A percentile compares a stretch with the other conserved stretches of the same genome.
Evolutionary conservation across 2,329 filamentous ascomycete species (phyloP).

Genomic region (Epichloe gansuensis): DNA sequence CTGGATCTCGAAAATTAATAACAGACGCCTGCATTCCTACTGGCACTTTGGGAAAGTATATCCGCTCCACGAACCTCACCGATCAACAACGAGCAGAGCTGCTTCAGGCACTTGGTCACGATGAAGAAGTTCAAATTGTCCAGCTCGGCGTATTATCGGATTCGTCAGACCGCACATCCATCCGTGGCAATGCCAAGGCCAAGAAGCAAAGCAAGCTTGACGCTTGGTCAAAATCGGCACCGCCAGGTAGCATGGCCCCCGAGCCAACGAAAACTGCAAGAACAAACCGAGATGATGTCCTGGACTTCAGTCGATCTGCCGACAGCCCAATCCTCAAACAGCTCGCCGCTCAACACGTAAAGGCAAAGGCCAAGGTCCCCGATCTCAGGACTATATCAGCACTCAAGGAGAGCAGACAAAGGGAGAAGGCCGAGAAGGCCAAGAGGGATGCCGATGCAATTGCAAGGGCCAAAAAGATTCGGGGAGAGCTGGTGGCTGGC

Average conservation of each 20-base stretch:
- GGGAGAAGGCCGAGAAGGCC: constrained; percentile 61
- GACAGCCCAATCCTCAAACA: constrained; percentile 35
- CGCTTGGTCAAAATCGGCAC: constrained; percentile 43
- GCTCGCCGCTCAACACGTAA: constrained; percentile 26
- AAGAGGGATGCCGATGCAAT: constrained; percentile 60
- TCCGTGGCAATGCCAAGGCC: constrained; percentile 19
- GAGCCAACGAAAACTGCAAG: constrained; percentile 15
- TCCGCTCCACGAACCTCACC: constrained; percentile 65
- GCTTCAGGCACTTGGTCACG: constrained; percentile 46
- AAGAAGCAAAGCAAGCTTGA: constrained; percentile 51
- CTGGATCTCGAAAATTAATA: constrained; percentile 46
- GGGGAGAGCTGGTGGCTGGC: constrained; percentile 33
- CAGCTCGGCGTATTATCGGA: constrained; percentile 23
- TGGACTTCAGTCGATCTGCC: constrained; percentile 32
- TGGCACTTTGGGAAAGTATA: constrained; percentile 37
- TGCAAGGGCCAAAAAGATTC: constrained; percentile 46
- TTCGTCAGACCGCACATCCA: constrained; percentile 9
- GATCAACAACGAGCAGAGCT: constrained; percentile 77
- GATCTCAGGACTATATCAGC: constrained; percentile 26
- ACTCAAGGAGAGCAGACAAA: constrained; percentile 59
- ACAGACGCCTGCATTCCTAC: constrained; percentile 51
- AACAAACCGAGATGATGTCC: constrained; percentile 33
- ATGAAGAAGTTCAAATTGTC: constrained; percentile 39
- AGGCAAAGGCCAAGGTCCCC: constrained; percentile 17
- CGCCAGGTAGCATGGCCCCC: constrained; percentile 13